Percentiles rank a stretch among this genome's conserved stretches.
phyloP scores from a whole-genome alignment of 805 yeast species.

The Scheffersomyces ergatensis region DNA sequence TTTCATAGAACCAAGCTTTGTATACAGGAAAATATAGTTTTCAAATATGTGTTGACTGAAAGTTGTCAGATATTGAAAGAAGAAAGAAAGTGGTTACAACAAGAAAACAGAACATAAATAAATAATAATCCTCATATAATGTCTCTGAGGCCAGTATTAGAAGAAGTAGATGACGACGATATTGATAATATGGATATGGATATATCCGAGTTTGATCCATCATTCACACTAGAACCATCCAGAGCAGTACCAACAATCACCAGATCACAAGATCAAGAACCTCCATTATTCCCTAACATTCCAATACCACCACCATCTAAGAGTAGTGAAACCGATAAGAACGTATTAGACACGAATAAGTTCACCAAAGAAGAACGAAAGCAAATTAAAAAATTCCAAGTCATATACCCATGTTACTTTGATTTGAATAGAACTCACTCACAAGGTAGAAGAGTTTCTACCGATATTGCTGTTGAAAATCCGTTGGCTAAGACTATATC shows the following conservation, averaged over 20 bases:
- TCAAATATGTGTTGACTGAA: no score
- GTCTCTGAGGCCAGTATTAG: conserved; percentile 63
- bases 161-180: conserved; percentile 70
- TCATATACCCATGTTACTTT: conserved; percentile 89
- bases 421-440: conserved; percentile 71
- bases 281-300: conserved; percentile 20
- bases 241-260: conserved; percentile 64
- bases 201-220: conserved; percentile 81
- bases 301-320: conserved; percentile 9
- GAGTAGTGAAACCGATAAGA: conserved; percentile 10
- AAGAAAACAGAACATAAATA: no score
- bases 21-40: no score
- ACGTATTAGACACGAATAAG: conserved; percentile 28
- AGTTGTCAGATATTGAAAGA: no score
- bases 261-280: conserved; percentile 53
- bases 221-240: conserved; percentile 69
- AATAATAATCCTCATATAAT: conserved; percentile 6
- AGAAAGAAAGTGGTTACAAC: no score
- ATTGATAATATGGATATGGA: conserved; percentile 94
- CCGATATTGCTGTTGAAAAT: conserved; percentile 69
- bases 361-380: conserved; percentile 57
- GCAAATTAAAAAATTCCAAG: conserved; percentile 66
- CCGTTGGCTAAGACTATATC: conserved; percentile 83
- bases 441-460: conserved; percentile 81
- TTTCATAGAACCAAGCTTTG: no score